These are phyloP conservation scores for Zygoascus ofunaensis DNA, from an alignment of 805 yeast species.

Conservation along the genomic window DNA sequence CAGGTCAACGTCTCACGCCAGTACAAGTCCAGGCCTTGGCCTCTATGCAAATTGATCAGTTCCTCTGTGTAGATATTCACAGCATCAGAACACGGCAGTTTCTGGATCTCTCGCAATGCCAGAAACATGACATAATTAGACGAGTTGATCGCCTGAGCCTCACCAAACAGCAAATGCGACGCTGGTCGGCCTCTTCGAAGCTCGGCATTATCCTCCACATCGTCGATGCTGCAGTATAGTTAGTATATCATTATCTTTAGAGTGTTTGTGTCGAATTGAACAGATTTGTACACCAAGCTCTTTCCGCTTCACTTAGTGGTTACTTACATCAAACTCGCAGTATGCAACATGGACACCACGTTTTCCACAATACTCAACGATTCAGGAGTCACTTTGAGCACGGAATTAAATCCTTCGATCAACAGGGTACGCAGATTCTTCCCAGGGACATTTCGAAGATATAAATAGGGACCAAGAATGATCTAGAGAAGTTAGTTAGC, in stretches of 20 bases:
- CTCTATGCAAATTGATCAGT: slow-evolving; percentile 71
- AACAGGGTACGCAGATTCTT: slow-evolving; percentile 45
- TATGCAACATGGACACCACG: slow-evolving; percentile 53
- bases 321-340: slow-evolving; percentile 45
- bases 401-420: slow-evolving; percentile 45
- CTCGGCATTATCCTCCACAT: slow-evolving; percentile 71
- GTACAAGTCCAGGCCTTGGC: slow-evolving; percentile 81
- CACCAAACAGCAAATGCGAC: slow-evolving; percentile 70
- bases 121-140: slow-evolving; percentile 75
- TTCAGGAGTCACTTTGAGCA: slow-evolving; percentile 36
- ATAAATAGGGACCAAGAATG: slow-evolving; percentile 40
- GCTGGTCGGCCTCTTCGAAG: slow-evolving; percentile 70
- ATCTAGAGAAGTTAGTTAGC: slow-evolving; percentile 15
- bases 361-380: slow-evolving; percentile 35
- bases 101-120: slow-evolving; percentile 46
- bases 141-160: slow-evolving; percentile 71
- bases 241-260: neutral
- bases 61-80: slow-evolving; percentile 39
- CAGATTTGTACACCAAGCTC: no score
- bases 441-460: slow-evolving; percentile 44
- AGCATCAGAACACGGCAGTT: slow-evolving; percentile 20
- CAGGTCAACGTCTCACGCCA: slow-evolving; percentile 66
- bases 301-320: neutral
- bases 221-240: slow-evolving; percentile 47
- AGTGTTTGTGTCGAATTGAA: no score